Evolutionary conservation across 768 basidiomycete genomes (phyloP).

Genomic region (Pleurotus tuoliensis): DNA sequence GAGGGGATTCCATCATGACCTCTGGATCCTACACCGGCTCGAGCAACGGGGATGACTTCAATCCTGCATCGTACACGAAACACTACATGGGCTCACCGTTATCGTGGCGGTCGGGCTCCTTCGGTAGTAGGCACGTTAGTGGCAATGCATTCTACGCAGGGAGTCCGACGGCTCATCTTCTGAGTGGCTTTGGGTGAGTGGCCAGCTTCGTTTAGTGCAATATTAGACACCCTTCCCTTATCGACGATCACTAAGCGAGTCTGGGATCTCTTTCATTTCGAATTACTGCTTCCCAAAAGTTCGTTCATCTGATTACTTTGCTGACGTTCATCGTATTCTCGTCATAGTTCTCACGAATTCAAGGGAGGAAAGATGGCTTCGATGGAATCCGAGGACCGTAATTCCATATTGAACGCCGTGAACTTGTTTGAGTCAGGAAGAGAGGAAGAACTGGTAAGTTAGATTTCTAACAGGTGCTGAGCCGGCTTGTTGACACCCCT

Average conservation of each 20-base stretch:
- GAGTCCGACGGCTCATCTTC: constrained; percentile 57
- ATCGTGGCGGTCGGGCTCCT: constrained; percentile 68
- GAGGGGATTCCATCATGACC: constrained; percentile 32
- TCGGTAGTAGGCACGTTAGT: constrained; percentile 40
- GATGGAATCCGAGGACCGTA: constrained; percentile 59
- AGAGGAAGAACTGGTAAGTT: constrained; percentile 67
- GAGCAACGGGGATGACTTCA: constrained; percentile 46
- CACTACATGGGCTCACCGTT: constrained; percentile 70
- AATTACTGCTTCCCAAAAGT: background rate
- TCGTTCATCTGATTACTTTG: background rate
- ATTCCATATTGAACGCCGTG: constrained; percentile 61
- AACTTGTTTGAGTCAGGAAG: constrained; percentile 48
- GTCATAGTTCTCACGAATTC: constrained; percentile 25
- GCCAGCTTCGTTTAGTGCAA: background rate
- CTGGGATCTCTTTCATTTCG: background rate
- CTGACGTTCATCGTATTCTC: constrained; percentile 17
- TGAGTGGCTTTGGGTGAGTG: constrained; percentile 65
- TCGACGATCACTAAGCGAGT: background rate
- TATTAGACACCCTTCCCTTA: background rate
- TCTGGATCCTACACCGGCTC: constrained; percentile 45
- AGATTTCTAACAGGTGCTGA: background rate
- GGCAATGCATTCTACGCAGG: constrained; percentile 45
- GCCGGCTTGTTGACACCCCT: background rate
- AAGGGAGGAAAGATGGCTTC: constrained; percentile 35
- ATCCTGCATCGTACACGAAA: constrained; percentile 62